These are phyloP conservation scores for Cercospora nicotianae DNA, from an alignment of 2,329 filamentous ascomycete species.

Conservation along the genomic window DNA sequence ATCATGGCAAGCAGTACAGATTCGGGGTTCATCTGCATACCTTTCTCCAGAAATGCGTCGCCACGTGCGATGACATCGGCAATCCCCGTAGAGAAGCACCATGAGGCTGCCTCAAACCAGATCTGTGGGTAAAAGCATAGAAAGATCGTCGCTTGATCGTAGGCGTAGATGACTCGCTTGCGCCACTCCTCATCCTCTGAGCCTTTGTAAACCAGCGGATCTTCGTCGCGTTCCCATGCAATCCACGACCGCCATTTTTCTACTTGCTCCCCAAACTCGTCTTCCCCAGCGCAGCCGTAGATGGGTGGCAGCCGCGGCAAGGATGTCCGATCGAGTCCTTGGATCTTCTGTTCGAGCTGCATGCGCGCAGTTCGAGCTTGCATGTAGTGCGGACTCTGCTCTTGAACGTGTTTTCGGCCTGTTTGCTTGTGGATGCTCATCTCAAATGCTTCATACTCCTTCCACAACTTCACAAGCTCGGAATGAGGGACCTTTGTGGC, in stretches of 20 bases:
- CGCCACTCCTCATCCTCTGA: slow-evolving; percentile 77
- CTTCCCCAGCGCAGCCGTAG: slow-evolving; percentile 80
- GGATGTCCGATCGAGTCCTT: slow-evolving; percentile 72
- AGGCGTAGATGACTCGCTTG: slow-evolving; percentile 80
- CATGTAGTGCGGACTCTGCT: slow-evolving; percentile 92
- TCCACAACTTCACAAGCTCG: slow-evolving; percentile 83
- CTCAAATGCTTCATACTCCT: slow-evolving; percentile 96
- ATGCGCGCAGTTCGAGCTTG: slow-evolving; percentile 88
- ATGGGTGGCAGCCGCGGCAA: slow-evolving; percentile 79
- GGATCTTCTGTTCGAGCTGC: slow-evolving; percentile 83
- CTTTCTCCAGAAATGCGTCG: slow-evolving; percentile 75
- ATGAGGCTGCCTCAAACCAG: slow-evolving; percentile 93
- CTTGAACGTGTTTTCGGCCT: slow-evolving; percentile 90
- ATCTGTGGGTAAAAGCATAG: slow-evolving; percentile 92
- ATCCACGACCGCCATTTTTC: slow-evolving; percentile 93
- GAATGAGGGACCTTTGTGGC: slow-evolving; percentile 85
- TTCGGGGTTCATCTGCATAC: slow-evolving; percentile 87
- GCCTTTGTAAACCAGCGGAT: slow-evolving; percentile 79
- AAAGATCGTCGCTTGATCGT: slow-evolving; percentile 91
- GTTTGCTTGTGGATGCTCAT: slow-evolving; percentile 90
- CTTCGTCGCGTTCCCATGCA: slow-evolving; percentile 82
- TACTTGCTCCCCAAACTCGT: slow-evolving; percentile 80
- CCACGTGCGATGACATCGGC: slow-evolving; percentile 59
- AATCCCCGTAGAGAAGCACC: slow-evolving; percentile 79
- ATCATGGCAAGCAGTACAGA: slow-evolving; percentile 88